phyloP scores from a whole-genome alignment of 768 basidiomycete species.

The Serendipita indica region DNA sequence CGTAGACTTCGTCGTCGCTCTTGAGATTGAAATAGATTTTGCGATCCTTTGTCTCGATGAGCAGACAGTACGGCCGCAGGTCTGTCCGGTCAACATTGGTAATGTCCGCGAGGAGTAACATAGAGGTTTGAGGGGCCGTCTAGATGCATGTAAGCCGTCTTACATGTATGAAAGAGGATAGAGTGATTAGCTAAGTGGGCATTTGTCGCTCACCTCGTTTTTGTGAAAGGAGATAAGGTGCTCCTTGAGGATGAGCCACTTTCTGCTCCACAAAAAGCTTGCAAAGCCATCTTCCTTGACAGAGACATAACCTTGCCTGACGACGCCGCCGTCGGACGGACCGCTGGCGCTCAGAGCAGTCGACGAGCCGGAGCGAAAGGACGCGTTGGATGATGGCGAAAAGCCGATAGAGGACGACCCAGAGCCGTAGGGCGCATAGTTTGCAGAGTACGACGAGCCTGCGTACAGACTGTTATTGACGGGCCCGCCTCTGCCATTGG shows the following conservation, averaged over 20 bases:
- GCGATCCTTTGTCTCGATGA: conserved; percentile 74
- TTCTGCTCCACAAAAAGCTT: conserved; percentile 81
- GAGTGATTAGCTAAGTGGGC: neutral
- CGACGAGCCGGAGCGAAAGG: neutral
- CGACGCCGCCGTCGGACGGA: conserved; percentile 37
- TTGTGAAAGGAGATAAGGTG: conserved; percentile 70
- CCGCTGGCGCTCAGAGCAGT: conserved; percentile 31
- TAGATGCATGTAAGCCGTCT: conserved; percentile 18
- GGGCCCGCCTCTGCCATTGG: conserved; percentile 20
- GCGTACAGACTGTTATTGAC: conserved; percentile 24
- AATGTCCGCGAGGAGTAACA: conserved; percentile 61
- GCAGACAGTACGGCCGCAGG: conserved; percentile 84
- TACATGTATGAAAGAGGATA: neutral
- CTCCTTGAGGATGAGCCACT: conserved; percentile 79
- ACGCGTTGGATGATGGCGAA: neutral
- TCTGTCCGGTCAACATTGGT: conserved; percentile 83
- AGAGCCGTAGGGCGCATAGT: conserved; percentile 34
- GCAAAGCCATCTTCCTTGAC: conserved; percentile 92
- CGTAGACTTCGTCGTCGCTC: conserved; percentile 92
- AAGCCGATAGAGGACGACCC: conserved; percentile 6
- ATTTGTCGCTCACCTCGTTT: conserved; percentile 65
- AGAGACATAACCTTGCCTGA: conserved; percentile 60
- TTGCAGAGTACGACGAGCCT: conserved; percentile 43
- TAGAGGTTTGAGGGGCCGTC: conserved; percentile 41
- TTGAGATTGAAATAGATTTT: conserved; percentile 71